These are phyloP conservation scores for Plectranthus barbatus DNA, from an alignment of 257 asterid species.

Conservation along the genomic window DNA sequence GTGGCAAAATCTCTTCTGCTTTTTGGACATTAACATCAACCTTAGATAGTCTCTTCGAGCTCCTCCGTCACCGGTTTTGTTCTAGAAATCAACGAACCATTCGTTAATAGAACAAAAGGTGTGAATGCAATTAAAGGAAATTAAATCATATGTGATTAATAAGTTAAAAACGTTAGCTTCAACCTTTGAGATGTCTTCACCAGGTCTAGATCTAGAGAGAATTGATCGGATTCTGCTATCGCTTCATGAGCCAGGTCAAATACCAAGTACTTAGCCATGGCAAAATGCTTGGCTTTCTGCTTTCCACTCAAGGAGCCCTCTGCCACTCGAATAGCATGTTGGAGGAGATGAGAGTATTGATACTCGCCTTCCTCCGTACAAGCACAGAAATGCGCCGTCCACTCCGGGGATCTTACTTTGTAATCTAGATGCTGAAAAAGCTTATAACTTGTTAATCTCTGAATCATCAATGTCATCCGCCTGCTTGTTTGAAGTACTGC, in stretches of 20 bases:
- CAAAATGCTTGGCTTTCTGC: conserved; percentile 13
- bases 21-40: no score
- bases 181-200: neutral
- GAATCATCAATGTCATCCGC: neutral
- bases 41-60: no score
- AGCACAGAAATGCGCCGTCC: neutral
- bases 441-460: neutral
- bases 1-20: no score
- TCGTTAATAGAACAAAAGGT: no score
- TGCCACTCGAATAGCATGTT: neutral
- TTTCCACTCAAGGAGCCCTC: no score
- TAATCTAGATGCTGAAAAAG: neutral
- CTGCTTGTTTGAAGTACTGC: no score
- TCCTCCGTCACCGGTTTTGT: no score
- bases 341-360: neutral
- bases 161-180: no score
- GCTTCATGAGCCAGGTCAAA: neutral
- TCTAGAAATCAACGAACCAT: no score
- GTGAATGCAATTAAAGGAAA: no score
- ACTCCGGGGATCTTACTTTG: neutral
- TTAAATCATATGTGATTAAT: no score
- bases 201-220: no score
- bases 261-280: conserved; percentile 13
- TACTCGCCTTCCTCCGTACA: neutral
- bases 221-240: neutral